A percentile compares a stretch with the other conserved stretches of the same genome.
Evolutionary conservation across 331 rosid genomes (phyloP).

Genomic region (Quercus phellos): DNA sequence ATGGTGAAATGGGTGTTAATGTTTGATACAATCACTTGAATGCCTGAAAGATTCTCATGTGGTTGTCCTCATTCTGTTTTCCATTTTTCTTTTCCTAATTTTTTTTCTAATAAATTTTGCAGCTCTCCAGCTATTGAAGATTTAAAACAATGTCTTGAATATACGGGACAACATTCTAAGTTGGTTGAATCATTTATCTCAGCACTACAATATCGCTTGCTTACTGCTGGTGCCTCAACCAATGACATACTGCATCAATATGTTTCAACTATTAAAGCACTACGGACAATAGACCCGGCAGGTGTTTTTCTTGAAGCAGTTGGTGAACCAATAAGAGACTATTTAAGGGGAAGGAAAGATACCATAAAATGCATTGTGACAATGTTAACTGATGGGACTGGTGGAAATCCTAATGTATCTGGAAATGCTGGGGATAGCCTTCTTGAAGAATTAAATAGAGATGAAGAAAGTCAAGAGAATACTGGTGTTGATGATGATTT

Average conservation of each 20-base stretch:
- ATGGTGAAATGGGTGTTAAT: background rate
- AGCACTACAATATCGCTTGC: slow-evolving; percentile 83
- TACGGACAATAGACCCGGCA: slow-evolving; percentile 91
- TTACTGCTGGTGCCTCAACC: slow-evolving; percentile 97
- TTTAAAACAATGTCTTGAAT: slow-evolving; percentile 83
- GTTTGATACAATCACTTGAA: background rate
- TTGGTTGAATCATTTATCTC: slow-evolving; percentile 95
- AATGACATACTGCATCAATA: slow-evolving; percentile 97
- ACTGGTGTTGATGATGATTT: slow-evolving; percentile 74
- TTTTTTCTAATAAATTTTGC: slow-evolving; percentile 28
- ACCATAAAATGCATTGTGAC: slow-evolving; percentile 96
- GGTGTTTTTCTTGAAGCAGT: slow-evolving; percentile 98
- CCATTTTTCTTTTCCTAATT: background rate
- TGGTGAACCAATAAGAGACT: slow-evolving; percentile 96
- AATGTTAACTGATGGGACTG: slow-evolving; percentile 92
- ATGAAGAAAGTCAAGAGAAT: slow-evolving; percentile 85
- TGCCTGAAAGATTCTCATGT: background rate
- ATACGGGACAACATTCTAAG: slow-evolving; percentile 96
- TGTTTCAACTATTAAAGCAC: slow-evolving; percentile 93
- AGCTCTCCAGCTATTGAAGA: slow-evolving; percentile 97
- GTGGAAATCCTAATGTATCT: slow-evolving; percentile 73
- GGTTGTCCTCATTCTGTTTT: background rate
- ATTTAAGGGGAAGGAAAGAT: slow-evolving; percentile 94
- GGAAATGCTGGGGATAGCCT: slow-evolving; percentile 96
- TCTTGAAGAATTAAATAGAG: slow-evolving; percentile 96